phyloP scores from a whole-genome alignment of 2,329 filamentous ascomycete genomes.

The Magnaporthiopsis rhizophila region DNA sequence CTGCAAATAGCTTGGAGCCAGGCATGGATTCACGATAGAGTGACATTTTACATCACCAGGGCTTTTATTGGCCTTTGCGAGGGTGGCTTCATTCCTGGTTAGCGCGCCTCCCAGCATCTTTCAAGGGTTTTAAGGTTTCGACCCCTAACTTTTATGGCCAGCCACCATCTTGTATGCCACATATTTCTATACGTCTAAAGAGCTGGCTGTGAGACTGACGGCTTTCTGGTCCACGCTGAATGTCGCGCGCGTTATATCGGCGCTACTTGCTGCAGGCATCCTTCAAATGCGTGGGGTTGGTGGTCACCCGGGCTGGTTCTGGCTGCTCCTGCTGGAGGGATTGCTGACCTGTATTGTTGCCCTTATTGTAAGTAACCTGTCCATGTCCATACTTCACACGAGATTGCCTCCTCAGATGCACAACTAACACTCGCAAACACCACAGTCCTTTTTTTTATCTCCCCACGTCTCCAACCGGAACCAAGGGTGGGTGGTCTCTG shows the following conservation, averaged over 20 bases:
- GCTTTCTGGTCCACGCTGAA: constrained; percentile 57
- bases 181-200: constrained; percentile 64
- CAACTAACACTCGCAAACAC: background rate
- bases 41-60: constrained; percentile 41
- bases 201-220: constrained; percentile 58
- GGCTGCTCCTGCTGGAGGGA: constrained; percentile 37
- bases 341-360: constrained; percentile 44
- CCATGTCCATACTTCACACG: background rate
- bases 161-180: constrained; percentile 54
- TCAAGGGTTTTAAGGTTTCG: background rate
- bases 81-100: constrained; percentile 45
- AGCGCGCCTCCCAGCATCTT: constrained; percentile 3
- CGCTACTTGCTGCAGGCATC: constrained; percentile 36
- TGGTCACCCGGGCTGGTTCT: constrained; percentile 46
- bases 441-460: constrained; percentile 48
- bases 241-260: constrained; percentile 35
- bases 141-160: background rate
- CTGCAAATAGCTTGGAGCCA: constrained; percentile 30
- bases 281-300: constrained; percentile 41
- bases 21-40: constrained; percentile 39
- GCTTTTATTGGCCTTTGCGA: constrained; percentile 46
- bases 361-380: constrained; percentile 22
- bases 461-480: constrained; percentile 57
- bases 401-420: background rate
- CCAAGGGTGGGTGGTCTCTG: constrained; percentile 50